A percentile compares a stretch with the other conserved stretches of the same genome.
These are phyloP conservation scores for Salicornia ramosissima DNA, from an alignment of 148 eudicot species.

Conservation along the genomic window DNA sequence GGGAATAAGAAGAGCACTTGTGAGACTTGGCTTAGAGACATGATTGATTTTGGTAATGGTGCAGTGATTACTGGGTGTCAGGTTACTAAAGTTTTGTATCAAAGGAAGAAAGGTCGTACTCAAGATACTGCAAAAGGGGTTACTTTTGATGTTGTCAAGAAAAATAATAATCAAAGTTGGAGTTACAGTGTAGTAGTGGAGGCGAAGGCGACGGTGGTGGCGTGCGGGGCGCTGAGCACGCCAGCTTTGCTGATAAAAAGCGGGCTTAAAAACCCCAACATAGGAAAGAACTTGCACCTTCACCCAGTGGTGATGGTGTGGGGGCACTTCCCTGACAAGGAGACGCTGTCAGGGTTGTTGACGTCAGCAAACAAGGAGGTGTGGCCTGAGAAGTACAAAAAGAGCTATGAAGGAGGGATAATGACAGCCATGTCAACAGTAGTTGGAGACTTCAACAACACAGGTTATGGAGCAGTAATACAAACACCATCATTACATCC, in stretches of 20 bases:
- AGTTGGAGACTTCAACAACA: conserved; percentile 23
- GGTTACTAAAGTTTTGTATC: conserved; percentile 33
- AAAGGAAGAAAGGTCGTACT: conserved; percentile 23
- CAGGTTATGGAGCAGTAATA: conserved; percentile 48
- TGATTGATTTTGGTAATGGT: conserved; percentile 62
- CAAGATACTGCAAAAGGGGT: conserved; percentile 49
- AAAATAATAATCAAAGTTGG: conserved; percentile 10
- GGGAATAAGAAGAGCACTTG: conserved; percentile 59
- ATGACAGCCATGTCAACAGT: conserved; percentile 68
- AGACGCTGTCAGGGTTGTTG: neutral
- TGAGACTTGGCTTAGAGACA: conserved; percentile 73
- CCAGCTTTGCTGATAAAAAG: conserved; percentile 52
- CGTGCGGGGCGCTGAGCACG: conserved; percentile 70
- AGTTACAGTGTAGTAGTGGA: conserved; percentile 31
- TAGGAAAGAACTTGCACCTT: conserved; percentile 59
- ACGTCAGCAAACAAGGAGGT: neutral
- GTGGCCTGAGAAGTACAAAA: conserved; percentile 34
- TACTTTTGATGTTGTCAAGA: conserved; percentile 21
- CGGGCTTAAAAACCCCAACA: conserved; percentile 54
- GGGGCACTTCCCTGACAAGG: conserved; percentile 57
- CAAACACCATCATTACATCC: conserved; percentile 79
- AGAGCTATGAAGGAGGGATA: conserved; percentile 70
- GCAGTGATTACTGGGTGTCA: conserved; percentile 43
- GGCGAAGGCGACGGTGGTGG: conserved; percentile 46
- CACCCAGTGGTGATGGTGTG: conserved; percentile 76